Conservation (phyloP, 2,329 filamentous ascomycete species). For the Chaetoscypha palmicola region DNA sequence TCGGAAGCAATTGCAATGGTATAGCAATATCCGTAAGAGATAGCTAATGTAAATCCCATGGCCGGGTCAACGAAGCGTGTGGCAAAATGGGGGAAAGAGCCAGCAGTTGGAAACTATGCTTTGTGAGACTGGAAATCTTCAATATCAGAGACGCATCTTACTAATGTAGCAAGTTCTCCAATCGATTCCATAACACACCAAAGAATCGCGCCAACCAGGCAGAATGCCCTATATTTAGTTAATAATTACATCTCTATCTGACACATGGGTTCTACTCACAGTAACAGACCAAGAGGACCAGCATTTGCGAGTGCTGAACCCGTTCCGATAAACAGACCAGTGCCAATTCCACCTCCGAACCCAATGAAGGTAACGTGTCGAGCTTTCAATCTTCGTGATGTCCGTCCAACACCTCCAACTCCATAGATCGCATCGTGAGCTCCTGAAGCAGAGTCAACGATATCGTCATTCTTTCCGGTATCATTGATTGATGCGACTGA, state of each 20-base stretch:
- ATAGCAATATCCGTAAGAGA: constrained; percentile 26
- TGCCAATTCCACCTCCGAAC: constrained; percentile 35
- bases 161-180: constrained; percentile 28
- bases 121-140: neutral
- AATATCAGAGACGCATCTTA: constrained; percentile 5
- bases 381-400: constrained; percentile 7
- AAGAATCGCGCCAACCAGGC: constrained; percentile 32
- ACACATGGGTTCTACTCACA: constrained; percentile 40
- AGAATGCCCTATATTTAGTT: constrained; percentile 42
- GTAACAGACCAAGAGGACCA: constrained; percentile 40
- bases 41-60: constrained; percentile 24
- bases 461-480: constrained; percentile 2
- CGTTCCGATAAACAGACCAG: constrained; percentile 46
- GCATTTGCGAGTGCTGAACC: constrained; percentile 39
- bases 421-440: constrained; percentile 10
- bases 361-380: constrained; percentile 14
- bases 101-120: constrained; percentile 27
- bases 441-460: constrained; percentile 7
- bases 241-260: constrained; percentile 39
- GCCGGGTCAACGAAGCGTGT: constrained; percentile 31
- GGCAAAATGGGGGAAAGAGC: constrained; percentile 31
- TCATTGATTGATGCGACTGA: neutral
- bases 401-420: constrained; percentile 11
- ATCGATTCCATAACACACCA: constrained; percentile 32
- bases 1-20: constrained; percentile 24